phyloP scores from a whole-genome alignment of 2,329 filamentous ascomycete species.

The Apiospora arundinis region DNA sequence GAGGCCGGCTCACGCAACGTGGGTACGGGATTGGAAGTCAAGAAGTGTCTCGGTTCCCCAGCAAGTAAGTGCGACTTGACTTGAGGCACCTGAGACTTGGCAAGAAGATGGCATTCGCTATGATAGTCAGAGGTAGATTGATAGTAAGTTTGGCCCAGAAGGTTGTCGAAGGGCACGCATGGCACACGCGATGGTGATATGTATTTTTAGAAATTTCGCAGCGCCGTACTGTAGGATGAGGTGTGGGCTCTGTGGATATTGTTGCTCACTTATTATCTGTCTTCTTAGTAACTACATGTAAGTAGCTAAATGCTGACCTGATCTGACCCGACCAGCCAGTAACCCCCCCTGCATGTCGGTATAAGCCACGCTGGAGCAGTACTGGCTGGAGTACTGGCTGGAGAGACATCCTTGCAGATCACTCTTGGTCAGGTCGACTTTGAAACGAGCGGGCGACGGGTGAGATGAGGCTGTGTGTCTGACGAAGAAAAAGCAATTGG shows the following conservation, averaged over 20 bases:
- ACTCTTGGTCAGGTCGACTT: slow-evolving; percentile 8
- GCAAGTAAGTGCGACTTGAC: slow-evolving; percentile 5
- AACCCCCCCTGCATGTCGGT: background rate
- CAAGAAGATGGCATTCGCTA: background rate
- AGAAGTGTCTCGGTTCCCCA: background rate
- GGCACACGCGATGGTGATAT: background rate
- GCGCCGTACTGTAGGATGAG: slow-evolving; percentile 3
- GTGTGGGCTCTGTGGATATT: background rate
- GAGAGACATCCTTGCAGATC: slow-evolving; percentile 1
- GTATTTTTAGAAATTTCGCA: background rate
- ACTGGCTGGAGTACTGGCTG: too few relatives aligned
- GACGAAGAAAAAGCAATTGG: slow-evolving; percentile 10
- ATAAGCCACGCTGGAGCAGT: slow-evolving; percentile 5
- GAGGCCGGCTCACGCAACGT: slow-evolving; percentile 3
- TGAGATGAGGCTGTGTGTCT: slow-evolving; percentile 14
- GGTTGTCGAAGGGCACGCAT: background rate
- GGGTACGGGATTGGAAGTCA: background rate
- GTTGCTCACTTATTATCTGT: background rate
- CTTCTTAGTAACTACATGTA: background rate
- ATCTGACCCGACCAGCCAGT: background rate
- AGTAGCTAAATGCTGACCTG: background rate
- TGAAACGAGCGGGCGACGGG: slow-evolving; percentile 12
- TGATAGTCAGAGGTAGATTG: background rate
- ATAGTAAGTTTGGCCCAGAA: background rate
- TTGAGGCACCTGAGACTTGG: slow-evolving; percentile 16